Evolutionary conservation across 805 yeast species (phyloP), one percentile per base, ranked within the genome.

Genomic region (Suhomyces faveliae): DNA sequence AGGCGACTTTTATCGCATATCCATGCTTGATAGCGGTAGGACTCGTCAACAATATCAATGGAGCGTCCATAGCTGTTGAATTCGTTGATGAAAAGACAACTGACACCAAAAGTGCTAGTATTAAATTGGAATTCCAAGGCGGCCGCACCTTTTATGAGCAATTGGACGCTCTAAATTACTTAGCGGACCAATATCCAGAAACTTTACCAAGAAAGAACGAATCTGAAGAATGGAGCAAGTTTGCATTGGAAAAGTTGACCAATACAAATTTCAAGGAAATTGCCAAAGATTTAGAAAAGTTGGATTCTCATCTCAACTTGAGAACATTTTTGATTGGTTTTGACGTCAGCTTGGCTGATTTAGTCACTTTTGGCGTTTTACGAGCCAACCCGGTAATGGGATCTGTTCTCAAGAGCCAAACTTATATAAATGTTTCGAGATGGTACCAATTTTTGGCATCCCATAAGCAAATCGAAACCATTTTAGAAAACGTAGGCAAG

Each of bases 341-440:
- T 68, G 55, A 73, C 12, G 71, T 78, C 52, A 73, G 95, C 12
- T 67, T 83, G 40, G 94, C 96, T 45, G 99, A 92, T 69, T 75
- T 89, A 51, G 87, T 91, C n/a, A 77, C 86, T 17, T 92, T 97
- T 97, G 97, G 97, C 68, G 88, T 86, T 43, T 76, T 92, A 57
- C 83, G 97, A 72, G 87, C 96, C 52, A 92, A 92, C 66, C 89
- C 95, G 47, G 85, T 92, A 64, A 88, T 91, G 76, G 96, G 94
- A 22, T 87, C 96, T 13, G 85, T 89, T 54, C 79, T 90, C 68
- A 91, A 89, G 74, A 86, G 81, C 70, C 87, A 84, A 46, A 85
- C 85, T 27, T 89, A 86, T 74, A 77, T 83, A 66, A 92, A 92
- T 70, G 80, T 92, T 55, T 81, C 96, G 48, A 86, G 99, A 76